These are phyloP conservation scores for Nicotiana undulata DNA, from an alignment of 257 asterid genomes.

Conservation along the genomic window DNA sequence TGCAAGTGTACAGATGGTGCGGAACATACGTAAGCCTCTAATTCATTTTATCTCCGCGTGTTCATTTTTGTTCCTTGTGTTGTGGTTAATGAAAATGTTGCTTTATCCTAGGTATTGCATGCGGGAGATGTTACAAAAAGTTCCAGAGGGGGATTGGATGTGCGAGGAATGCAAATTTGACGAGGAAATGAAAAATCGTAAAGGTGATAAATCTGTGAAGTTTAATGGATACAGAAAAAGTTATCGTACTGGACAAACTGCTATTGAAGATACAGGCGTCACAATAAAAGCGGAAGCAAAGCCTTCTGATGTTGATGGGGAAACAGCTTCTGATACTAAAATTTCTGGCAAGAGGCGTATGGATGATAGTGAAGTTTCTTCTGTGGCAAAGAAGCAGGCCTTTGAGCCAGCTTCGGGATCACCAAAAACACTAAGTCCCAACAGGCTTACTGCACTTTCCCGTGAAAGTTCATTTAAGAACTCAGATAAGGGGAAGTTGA, in stretches of 20 bases:
- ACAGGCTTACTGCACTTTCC: slow-evolving; percentile 36
- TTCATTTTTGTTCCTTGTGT: not conserved
- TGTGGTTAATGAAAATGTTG: slow-evolving; percentile 16
- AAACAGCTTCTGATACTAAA: slow-evolving; percentile 19
- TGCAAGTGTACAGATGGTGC: slow-evolving; percentile 89
- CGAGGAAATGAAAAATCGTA: slow-evolving; percentile 34
- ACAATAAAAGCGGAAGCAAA: slow-evolving; percentile 24
- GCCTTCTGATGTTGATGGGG: slow-evolving; percentile 19
- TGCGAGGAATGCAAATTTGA: slow-evolving; percentile 83
- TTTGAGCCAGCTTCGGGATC: slow-evolving; percentile 42
- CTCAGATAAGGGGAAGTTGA: slow-evolving; percentile 47
- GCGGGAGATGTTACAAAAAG: slow-evolving; percentile 56
- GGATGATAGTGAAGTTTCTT: slow-evolving; percentile 71
- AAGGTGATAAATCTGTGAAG: slow-evolving; percentile 37
- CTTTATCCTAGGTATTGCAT: slow-evolving; percentile 73
- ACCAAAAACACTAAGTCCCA: slow-evolving; percentile 36
- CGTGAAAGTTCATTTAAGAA: slow-evolving; percentile 57
- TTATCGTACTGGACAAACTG: slow-evolving; percentile 45
- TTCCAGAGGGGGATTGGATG: slow-evolving; percentile 85
- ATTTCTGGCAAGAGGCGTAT: slow-evolving; percentile 46
- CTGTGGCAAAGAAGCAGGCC: slow-evolving; percentile 49
- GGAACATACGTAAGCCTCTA: slow-evolving; percentile 75
- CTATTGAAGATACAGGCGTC: slow-evolving; percentile 28
- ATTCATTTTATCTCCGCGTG: not conserved
- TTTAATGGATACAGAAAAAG: slow-evolving; percentile 42